Evolutionary conservation across 2,329 filamentous ascomycete species (phyloP), one percentile per base, ranked within the genome.

Genomic region (Trichocomaceae sp.): DNA sequence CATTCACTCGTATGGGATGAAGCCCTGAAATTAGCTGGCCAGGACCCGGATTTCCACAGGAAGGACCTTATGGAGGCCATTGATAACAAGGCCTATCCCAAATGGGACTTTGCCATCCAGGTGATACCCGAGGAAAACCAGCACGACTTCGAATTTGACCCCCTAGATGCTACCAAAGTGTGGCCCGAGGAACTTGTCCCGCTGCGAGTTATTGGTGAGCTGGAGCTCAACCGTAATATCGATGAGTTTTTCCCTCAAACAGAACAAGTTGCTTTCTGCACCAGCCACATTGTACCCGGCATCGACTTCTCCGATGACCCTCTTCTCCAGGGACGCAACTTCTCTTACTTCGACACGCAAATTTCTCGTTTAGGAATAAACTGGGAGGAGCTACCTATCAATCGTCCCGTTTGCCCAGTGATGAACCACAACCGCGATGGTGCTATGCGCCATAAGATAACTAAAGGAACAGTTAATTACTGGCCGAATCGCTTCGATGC

Each of bases 81-180:
- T 50, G 83, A 86, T 12, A 83, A 76, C 15, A 86, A 86, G 6
- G 77, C 78, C 0, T 90, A 78, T 62, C 87, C 88, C 8, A 86
- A 83, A 64, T 93, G 87, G 87, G 86, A 86, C 64, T 88, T 93
- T 57, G 87, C 86, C 44, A 84, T 95, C n/a, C 89, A 95, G 64
- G 77, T 84, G 3, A 80, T 93, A 20, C 81, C 85, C 0, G 88
- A 92, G 60, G 78, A 78, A 8, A 79, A 84, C 48, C 82, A 88
- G 66, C 77, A 92, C 58, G 82, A 88, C 15, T 95, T 92, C 58
- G 88, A 92, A 6, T 92, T 93, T 58, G 89, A 93, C 63, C 85
- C 92, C 29, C 80, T 95, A 1, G 89, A 95, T 61, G 85, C 88
- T 0, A 95, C 89, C 37, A 93, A 95, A 73, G 71, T 92, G 23